phyloP scores from a whole-genome alignment of 306 rosid genomes.

The Citrullus mucosospermus region DNA sequence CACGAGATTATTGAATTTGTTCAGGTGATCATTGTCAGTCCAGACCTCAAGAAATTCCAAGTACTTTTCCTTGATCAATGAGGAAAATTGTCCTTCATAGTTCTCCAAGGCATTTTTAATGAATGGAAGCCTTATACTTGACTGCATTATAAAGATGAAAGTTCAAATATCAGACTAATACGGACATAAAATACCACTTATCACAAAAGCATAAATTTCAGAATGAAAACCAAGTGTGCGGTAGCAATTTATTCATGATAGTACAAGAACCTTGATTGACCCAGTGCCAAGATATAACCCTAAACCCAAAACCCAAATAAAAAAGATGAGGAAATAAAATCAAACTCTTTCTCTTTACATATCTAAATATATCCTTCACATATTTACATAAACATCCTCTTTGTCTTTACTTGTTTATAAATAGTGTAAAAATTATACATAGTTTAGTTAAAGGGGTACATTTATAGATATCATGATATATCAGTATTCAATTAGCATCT shows the following conservation, averaged over 20 bases:
- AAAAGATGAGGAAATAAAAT: no score
- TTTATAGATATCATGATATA: no score
- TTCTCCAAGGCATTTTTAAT: constrained; percentile 54
- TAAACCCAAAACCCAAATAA: no score
- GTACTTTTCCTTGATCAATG: constrained; percentile 52
- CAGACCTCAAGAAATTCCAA: constrained; percentile 49
- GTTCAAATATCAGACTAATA: constrained; percentile 4
- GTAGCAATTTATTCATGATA: not conserved
- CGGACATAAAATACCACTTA: constrained; percentile 6
- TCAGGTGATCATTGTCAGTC: constrained; percentile 67
- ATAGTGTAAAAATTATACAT: no score
- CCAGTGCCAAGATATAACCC: not conserved
- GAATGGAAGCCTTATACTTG: constrained; percentile 73
- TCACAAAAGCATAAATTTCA: not conserved
- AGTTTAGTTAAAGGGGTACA: no score
- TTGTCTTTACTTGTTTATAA: no score
- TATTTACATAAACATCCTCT: no score
- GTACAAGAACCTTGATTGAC: not conserved
- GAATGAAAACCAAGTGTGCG: not conserved
- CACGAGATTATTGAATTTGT: constrained; percentile 66
- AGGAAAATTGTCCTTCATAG: constrained; percentile 67
- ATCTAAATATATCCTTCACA: no score
- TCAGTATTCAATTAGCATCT: not conserved
- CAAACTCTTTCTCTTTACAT: no score
- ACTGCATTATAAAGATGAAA: constrained; percentile 44